phyloP scores from a whole-genome alignment of 1,284 basidiomycete genomes.

The Mycena sp. region DNA sequence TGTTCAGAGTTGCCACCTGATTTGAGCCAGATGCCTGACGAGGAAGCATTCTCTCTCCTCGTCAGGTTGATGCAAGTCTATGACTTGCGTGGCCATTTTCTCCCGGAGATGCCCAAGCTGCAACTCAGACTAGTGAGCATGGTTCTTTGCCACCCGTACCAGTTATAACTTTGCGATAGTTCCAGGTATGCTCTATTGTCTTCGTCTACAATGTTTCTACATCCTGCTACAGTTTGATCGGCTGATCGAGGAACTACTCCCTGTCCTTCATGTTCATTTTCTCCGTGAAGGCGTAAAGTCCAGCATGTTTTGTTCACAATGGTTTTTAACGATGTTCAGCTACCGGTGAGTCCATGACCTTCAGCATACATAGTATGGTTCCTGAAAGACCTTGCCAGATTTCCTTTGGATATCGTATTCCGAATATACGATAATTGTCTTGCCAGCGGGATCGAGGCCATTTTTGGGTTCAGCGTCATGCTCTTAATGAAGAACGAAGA shows the following conservation, averaged over 20 bases:
- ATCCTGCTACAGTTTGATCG: constrained; percentile 80
- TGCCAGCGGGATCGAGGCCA: constrained; percentile 96
- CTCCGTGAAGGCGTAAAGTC: constrained; percentile 94
- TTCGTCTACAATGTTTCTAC: constrained; percentile 14
- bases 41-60: constrained; percentile 96
- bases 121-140: constrained; percentile 85
- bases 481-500: constrained; percentile 92
- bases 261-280: constrained; percentile 92
- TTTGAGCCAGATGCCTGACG: constrained; percentile 93
- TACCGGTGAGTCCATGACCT: constrained; percentile 69
- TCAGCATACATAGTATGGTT: constrained; percentile 5
- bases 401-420: constrained; percentile 94
- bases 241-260: constrained; percentile 90
- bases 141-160: not conserved
- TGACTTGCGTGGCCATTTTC: constrained; percentile 94
- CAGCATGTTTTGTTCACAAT: constrained; percentile 97
- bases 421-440: constrained; percentile 95
- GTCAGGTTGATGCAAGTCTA: constrained; percentile 99
- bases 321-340: constrained; percentile 98
- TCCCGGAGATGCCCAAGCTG: constrained; percentile 97
- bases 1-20: constrained; percentile 15
- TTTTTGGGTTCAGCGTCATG: constrained; percentile 94
- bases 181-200: constrained; percentile 47
- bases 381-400: constrained; percentile 61
- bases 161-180: constrained; percentile 35